Evolutionary conservation across 2,329 filamentous ascomycete genomes (phyloP), one percentile per base, ranked within the genome.

Genomic region (Verticillium nonalfalfae): DNA sequence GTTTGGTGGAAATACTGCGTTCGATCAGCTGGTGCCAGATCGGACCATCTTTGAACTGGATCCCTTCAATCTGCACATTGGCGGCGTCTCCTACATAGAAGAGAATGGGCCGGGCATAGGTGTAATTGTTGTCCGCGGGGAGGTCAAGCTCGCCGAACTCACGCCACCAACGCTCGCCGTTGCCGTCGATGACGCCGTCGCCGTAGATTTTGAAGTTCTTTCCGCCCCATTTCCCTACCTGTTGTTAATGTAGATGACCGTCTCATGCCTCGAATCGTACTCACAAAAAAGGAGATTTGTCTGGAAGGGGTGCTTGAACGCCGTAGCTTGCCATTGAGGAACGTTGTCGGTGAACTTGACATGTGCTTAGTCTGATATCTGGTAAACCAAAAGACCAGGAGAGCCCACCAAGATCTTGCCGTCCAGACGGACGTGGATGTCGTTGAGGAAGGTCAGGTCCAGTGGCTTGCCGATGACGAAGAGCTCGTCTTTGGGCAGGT

Each of bases 21-120:
- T 50, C 82, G 38, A 87, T 75, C 66, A 87, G 87, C 67, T 85
- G 87, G 1, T 81, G 86, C 85, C 85, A 87, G 74, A 83, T 86
- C 1, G 85, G 85, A 0, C 83, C 85, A 69, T 86, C 82, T 62
- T 85, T 80, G 66, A 86, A 78, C 13, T 81, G 80, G 60, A 87
- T 84, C 1, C 85, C 85, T 39, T 81, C 78, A 5, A 87, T 78
- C 3, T 78, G 77, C 2, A 87, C 69, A 18, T 85, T 81, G 4
- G 84, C 87, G 0, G 83, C 81, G 57, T 87, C 86, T 68, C 87
- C 82, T 0, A 82, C 85, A 45, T 86, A 76, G 72, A 87, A 87
- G 3, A 87, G 76, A 34, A 86, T 83, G 0, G 85, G 85, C 0
- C 85, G 80, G 38, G 83, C 79, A 66, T 82, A 87, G 2, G 45